Percentiles rank a stretch among this genome's conserved stretches.
phyloP scores from a whole-genome alignment of 176 grass and related monocot genomes.

The Neostapfia colusana region DNA sequence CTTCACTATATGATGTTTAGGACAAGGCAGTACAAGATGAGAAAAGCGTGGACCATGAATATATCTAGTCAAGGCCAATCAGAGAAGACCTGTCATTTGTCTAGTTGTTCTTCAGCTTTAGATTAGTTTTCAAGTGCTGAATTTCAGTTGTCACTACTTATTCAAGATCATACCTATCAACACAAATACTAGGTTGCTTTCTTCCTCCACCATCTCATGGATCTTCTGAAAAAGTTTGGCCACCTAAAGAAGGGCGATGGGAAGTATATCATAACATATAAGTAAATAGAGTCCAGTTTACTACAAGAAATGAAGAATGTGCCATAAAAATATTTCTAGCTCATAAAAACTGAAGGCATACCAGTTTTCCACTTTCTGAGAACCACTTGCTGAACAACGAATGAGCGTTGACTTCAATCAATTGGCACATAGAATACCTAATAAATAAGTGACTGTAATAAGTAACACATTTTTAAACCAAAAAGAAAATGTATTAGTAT shows the following conservation, averaged over 20 bases:
- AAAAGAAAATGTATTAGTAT: slow-evolving; percentile 26
- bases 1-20: background rate
- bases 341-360: slow-evolving; percentile 39
- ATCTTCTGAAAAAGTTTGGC: slow-evolving; percentile 99
- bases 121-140: slow-evolving; percentile 14
- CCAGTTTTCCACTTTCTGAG: slow-evolving; percentile 99
- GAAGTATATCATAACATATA: slow-evolving; percentile 23
- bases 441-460: slow-evolving; percentile 28
- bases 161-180: slow-evolving; percentile 75
- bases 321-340: background rate
- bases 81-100: background rate
- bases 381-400: slow-evolving; percentile 99
- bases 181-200: slow-evolving; percentile 91
- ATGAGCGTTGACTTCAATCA: slow-evolving; percentile 99
- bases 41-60: background rate
- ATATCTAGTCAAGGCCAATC: slow-evolving; percentile 9
- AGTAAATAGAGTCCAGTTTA: slow-evolving; percentile 27
- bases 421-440: slow-evolving; percentile 91
- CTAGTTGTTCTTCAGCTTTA: slow-evolving; percentile 11
- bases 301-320: background rate
- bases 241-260: slow-evolving; percentile 57
- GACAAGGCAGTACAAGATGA: slow-evolving; percentile 17
- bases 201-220: slow-evolving; percentile 99
- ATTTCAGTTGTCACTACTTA: background rate
- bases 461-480: slow-evolving; percentile 20